Conservation (phyloP, 2,329 filamentous ascomycete genomes). For the Penicillium sp. region DNA sequence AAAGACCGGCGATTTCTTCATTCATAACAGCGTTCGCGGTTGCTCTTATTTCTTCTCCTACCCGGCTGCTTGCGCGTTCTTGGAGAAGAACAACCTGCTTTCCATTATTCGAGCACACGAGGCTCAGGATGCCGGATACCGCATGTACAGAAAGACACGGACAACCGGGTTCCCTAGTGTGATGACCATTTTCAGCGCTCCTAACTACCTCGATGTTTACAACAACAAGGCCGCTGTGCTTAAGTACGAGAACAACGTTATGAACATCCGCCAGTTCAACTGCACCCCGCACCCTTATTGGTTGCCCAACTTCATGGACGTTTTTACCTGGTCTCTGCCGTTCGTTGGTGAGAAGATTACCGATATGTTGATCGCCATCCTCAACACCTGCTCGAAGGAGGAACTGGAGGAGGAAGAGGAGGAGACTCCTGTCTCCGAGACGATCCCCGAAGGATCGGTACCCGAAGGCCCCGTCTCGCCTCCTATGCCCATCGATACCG, state of each 20-base stretch:
- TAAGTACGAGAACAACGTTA: slow-evolving; percentile 99
- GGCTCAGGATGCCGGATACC: slow-evolving; percentile 95
- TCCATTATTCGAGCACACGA: slow-evolving; percentile 98
- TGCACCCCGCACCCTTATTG: slow-evolving; percentile 99
- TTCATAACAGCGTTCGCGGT: slow-evolving; percentile 97
- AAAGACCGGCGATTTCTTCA: slow-evolving; percentile 95
- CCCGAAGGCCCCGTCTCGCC: slow-evolving; percentile 69
- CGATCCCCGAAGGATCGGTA: slow-evolving; percentile 23
- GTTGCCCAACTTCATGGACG: slow-evolving; percentile 99
- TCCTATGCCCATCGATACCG: slow-evolving; percentile 69
- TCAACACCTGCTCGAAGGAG: slow-evolving; percentile 99
- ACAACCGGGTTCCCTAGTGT: slow-evolving; percentile 98
- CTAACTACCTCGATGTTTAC: slow-evolving; percentile 98
- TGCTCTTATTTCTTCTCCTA: slow-evolving; percentile 99
- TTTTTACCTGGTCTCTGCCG: slow-evolving; percentile 99
- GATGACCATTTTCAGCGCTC: slow-evolving; percentile 99
- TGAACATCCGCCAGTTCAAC: slow-evolving; percentile 99
- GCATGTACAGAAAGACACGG: slow-evolving; percentile 98
- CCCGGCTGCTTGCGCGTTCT: slow-evolving; percentile 90
- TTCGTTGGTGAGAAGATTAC: slow-evolving; percentile 99
- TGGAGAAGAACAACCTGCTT: slow-evolving; percentile 98
- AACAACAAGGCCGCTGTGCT: slow-evolving; percentile 99
- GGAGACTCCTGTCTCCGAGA: slow-evolving; percentile 65
- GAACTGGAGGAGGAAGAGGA: slow-evolving; percentile 91
- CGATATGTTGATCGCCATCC: slow-evolving; percentile 97